Evolutionary conservation across 495 filamentous ascomycete species (phyloP).

Genomic region (Aspergillus egyptiacus): DNA sequence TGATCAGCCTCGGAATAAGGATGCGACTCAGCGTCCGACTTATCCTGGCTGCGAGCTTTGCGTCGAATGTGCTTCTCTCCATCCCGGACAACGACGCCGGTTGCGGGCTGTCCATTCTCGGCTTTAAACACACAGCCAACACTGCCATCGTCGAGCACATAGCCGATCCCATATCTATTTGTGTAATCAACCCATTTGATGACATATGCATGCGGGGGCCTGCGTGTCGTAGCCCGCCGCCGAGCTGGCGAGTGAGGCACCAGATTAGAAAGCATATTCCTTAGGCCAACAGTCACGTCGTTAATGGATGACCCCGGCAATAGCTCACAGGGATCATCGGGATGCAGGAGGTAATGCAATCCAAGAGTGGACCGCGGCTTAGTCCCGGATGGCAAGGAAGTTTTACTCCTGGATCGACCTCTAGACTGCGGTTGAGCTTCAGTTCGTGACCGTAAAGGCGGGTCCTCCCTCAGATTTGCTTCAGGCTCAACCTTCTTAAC

Average conservation of each 20-base stretch:
- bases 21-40: slow-evolving; percentile 48
- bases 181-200: slow-evolving; percentile 96
- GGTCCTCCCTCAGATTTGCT: slow-evolving; percentile 2
- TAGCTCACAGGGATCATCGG: slow-evolving; percentile 32
- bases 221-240: slow-evolving; percentile 26
- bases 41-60: slow-evolving; percentile 50
- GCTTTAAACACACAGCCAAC: slow-evolving; percentile 76
- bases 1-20: slow-evolving; percentile 54
- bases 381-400: slow-evolving; percentile 17
- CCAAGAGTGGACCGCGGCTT: slow-evolving; percentile 40
- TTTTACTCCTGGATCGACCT: slow-evolving; percentile 31
- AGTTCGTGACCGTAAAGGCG: slow-evolving; percentile 9
- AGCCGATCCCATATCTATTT: slow-evolving; percentile 82
- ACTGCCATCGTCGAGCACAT: slow-evolving; percentile 77
- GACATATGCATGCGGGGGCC: slow-evolving; percentile 48
- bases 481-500: slow-evolving; percentile 5
- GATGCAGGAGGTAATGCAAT: slow-evolving; percentile 34
- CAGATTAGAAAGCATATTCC: slow-evolving; percentile 40
- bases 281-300: slow-evolving; percentile 38
- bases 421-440: slow-evolving; percentile 18
- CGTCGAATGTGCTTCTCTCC: slow-evolving; percentile 46
- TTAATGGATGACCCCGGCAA: slow-evolving; percentile 34
- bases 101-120: slow-evolving; percentile 53
- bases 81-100: slow-evolving; percentile 63
- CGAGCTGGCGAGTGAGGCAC: slow-evolving; percentile 31